phyloP scores from a whole-genome alignment of 2,329 filamentous ascomycete genomes.

The Arthroderma sp. region DNA sequence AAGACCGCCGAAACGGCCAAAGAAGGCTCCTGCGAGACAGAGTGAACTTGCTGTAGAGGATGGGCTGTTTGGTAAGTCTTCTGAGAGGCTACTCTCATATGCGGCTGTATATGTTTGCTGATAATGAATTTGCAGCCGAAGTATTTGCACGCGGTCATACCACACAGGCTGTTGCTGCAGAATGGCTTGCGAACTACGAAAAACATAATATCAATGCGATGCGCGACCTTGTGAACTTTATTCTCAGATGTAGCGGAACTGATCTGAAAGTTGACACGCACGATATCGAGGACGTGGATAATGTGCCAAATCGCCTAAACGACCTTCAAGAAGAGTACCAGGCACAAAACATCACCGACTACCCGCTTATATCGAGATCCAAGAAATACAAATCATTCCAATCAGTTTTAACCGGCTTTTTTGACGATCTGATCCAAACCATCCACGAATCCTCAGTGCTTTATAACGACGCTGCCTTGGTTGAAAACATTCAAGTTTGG shows the following conservation, averaged over 20 bases:
- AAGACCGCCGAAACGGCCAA: constrained; percentile 31
- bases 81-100: background rate
- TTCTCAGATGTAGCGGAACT: constrained; percentile 61
- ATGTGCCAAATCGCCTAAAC: constrained; percentile 60
- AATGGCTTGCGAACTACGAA: constrained; percentile 46
- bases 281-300: constrained; percentile 82
- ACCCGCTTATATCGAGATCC: constrained; percentile 74
- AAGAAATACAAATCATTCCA: constrained; percentile 69
- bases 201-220: constrained; percentile 42
- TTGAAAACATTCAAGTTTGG: constrained; percentile 86
- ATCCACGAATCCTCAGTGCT: constrained; percentile 71
- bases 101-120: background rate
- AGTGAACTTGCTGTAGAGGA: constrained; percentile 39
- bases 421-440: constrained; percentile 59
- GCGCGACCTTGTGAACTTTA: constrained; percentile 48
- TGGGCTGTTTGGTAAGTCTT: constrained; percentile 43
- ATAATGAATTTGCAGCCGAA: constrained; percentile 33
- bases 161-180: constrained; percentile 42
- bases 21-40: constrained; percentile 39
- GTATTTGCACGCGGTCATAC: constrained; percentile 45
- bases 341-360: constrained; percentile 71
- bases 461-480: constrained; percentile 61
- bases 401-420: constrained; percentile 63
- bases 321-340: constrained; percentile 86
- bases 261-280: constrained; percentile 63